Conservation (phyloP, 2,329 filamentous ascomycete species). For the Nigrospora sphaerica region DNA sequence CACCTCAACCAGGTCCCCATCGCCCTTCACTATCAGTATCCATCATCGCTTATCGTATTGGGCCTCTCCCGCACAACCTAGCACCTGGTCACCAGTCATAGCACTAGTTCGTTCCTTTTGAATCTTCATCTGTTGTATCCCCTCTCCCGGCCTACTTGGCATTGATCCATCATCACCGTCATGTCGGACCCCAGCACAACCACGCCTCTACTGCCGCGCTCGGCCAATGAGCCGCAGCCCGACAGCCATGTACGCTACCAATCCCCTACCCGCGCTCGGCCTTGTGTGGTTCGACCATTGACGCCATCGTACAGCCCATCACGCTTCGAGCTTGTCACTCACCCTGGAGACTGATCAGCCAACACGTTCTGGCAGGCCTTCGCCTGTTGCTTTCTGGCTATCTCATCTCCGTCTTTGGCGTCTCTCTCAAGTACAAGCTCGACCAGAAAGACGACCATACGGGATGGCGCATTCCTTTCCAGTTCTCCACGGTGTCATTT, state of each 20-base stretch:
- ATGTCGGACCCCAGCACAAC: constrained; percentile 14
- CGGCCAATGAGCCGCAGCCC: constrained; percentile 8
- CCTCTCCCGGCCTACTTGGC: too few relatives aligned
- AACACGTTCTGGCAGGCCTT: constrained; percentile 35
- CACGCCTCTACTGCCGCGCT: constrained; percentile 18
- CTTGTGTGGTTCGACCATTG: background rate
- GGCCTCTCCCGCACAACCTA: too few relatives aligned
- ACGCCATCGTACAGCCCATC: constrained; percentile 30
- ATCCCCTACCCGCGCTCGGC: background rate
- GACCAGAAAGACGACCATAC: constrained; percentile 29
- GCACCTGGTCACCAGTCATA: too few relatives aligned
- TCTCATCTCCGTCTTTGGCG: constrained; percentile 30
- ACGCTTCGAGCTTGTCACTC: constrained; percentile 46
- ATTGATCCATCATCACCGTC: background rate
- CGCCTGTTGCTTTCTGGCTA: constrained; percentile 36
- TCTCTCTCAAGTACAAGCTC: constrained; percentile 39
- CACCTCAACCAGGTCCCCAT: too few relatives aligned
- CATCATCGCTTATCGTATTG: too few relatives aligned
- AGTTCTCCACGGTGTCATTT: constrained; percentile 40
- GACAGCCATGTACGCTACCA: constrained; percentile 23
- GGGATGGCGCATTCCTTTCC: constrained; percentile 36
- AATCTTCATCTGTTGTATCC: background rate
- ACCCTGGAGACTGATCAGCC: constrained; percentile 39
- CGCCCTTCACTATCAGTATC: too few relatives aligned
- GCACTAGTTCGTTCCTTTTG: background rate